Conservation (phyloP, 345 rosid genomes). For the Melaleuca alternifolia region DNA sequence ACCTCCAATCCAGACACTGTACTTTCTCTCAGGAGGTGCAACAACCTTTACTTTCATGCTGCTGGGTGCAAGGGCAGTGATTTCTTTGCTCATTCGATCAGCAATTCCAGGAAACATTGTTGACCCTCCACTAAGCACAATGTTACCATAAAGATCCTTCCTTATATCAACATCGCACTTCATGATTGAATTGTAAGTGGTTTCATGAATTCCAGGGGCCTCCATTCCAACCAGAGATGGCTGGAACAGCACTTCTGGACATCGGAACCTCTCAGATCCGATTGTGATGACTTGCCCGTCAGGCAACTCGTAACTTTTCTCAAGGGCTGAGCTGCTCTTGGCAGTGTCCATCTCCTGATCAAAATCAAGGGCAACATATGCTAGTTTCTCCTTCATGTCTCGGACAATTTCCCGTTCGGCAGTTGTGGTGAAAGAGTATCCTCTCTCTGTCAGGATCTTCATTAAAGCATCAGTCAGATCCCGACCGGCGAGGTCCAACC, state of each 20-base stretch:
- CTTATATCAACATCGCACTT: constrained; percentile 38
- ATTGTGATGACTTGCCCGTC: constrained; percentile 43
- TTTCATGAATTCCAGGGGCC: constrained; percentile 36
- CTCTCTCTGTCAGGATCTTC: constrained; percentile 52
- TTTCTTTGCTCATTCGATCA: constrained; percentile 45
- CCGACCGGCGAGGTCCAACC: constrained; percentile 46
- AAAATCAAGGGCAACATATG: constrained; percentile 39
- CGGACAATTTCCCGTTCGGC: constrained; percentile 53
- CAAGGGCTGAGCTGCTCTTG: constrained; percentile 33
- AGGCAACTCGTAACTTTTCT: constrained; percentile 37
- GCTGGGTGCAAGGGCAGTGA: constrained; percentile 36
- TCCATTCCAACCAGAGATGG: constrained; percentile 42
- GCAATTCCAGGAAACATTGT: constrained; percentile 49
- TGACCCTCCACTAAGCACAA: constrained; percentile 43
- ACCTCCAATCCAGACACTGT: constrained; percentile 51
- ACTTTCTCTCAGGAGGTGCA: constrained; percentile 51
- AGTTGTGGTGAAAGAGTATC: constrained; percentile 42
- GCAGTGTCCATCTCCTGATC: constrained; percentile 46
- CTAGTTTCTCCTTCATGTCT: constrained; percentile 45
- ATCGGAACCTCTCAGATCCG: constrained; percentile 44
- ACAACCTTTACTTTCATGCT: constrained; percentile 49
- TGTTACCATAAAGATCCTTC: constrained; percentile 40
- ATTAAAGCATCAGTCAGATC: constrained; percentile 40
- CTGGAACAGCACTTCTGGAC: constrained; percentile 45
- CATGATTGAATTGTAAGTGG: constrained; percentile 41